Conservation (phyloP, 1,139 yeast species). For the Yamadazyma dushanensis region DNA sequence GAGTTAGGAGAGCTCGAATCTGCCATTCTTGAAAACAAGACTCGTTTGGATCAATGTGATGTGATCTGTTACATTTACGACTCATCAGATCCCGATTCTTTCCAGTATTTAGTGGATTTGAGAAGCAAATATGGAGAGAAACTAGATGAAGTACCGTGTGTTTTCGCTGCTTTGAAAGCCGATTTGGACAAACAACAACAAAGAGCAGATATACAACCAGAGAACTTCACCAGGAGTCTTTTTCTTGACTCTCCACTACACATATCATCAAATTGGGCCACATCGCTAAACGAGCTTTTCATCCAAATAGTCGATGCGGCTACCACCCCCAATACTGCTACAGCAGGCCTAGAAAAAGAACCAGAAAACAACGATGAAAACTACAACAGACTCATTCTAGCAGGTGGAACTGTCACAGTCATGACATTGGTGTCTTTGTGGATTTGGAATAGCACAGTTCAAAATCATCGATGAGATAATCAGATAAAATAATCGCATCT, state of each 20-base stretch:
- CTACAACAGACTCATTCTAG: conserved; percentile 51
- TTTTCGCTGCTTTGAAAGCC: conserved; percentile 90
- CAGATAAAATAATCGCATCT: conserved; percentile 12
- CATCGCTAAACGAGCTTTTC: conserved; percentile 81
- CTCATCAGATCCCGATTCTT: conserved; percentile 93
- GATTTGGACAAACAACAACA: conserved; percentile 96
- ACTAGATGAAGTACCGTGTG: conserved; percentile 73
- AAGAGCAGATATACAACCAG: conserved; percentile 82
- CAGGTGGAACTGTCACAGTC: conserved; percentile 68
- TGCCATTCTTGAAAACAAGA: conserved; percentile 71
- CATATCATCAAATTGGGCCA: conserved; percentile 85
- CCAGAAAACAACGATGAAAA: conserved; percentile 50
- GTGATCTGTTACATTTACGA: conserved; percentile 88
- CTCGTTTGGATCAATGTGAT: conserved; percentile 82
- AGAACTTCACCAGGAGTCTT: conserved; percentile 70
- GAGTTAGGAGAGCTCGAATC: conserved; percentile 88
- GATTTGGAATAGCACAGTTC: conserved; percentile 54
- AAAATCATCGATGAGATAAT: conserved; percentile 19
- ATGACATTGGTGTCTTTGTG: conserved; percentile 59
- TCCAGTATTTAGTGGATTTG: conserved; percentile 74
- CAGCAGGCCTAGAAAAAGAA: conserved; percentile 79
- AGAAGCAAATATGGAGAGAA: conserved; percentile 53
- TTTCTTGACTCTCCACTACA: conserved; percentile 72
- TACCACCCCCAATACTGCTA: conserved; percentile 69
- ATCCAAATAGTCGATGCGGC: conserved; percentile 91